These are phyloP conservation scores for Pseudohalonectria lignicola DNA, from an alignment of 2,329 filamentous ascomycete species.

Conservation along the genomic window DNA sequence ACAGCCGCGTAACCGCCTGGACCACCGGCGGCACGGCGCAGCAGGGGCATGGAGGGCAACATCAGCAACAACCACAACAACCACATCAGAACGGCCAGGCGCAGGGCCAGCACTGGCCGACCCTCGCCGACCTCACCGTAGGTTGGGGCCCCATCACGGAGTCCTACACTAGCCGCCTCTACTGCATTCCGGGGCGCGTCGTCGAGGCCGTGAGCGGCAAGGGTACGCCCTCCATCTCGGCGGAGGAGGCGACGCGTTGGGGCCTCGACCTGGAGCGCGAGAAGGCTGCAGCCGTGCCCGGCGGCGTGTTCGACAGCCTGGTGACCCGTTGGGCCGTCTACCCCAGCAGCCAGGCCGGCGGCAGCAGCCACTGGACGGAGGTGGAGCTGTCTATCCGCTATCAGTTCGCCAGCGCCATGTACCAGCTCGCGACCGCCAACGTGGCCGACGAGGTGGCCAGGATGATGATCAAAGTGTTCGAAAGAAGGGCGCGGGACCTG, in stretches of 20 bases:
- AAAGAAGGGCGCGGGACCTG: conserved; percentile 58
- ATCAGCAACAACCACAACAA: too few relatives aligned
- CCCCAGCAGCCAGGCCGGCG: conserved; percentile 26
- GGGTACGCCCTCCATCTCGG: conserved; percentile 33
- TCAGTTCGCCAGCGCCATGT: conserved; percentile 80
- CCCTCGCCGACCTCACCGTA: conserved; percentile 66
- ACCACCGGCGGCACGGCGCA: conserved; percentile 25
- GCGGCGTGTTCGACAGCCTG: conserved; percentile 52
- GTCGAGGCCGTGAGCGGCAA: conserved; percentile 70
- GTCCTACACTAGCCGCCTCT: conserved; percentile 68
- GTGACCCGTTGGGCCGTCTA: conserved; percentile 59
- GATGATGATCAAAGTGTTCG: conserved; percentile 89
- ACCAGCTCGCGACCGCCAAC: conserved; percentile 69
- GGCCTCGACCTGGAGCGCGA: conserved; percentile 17
- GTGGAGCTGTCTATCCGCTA: conserved; percentile 71
- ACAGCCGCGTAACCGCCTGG: conserved; percentile 67
- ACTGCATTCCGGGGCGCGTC: conserved; percentile 58
- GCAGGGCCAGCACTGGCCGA: conserved; percentile 48
- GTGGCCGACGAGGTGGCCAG: conserved; percentile 77
- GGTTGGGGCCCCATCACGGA: conserved; percentile 81
- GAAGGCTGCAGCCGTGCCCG: not conserved
- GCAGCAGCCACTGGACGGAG: conserved; percentile 41
- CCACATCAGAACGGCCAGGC: conserved; percentile 8
- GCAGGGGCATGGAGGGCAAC: too few relatives aligned
- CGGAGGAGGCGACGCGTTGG: conserved; percentile 14